A percentile compares a stretch with the other conserved stretches of the same genome.
These are phyloP conservation scores for Coemansia sp. DNA, from an alignment of 192 early-diverging fungal genomes.

Conservation along the genomic window DNA sequence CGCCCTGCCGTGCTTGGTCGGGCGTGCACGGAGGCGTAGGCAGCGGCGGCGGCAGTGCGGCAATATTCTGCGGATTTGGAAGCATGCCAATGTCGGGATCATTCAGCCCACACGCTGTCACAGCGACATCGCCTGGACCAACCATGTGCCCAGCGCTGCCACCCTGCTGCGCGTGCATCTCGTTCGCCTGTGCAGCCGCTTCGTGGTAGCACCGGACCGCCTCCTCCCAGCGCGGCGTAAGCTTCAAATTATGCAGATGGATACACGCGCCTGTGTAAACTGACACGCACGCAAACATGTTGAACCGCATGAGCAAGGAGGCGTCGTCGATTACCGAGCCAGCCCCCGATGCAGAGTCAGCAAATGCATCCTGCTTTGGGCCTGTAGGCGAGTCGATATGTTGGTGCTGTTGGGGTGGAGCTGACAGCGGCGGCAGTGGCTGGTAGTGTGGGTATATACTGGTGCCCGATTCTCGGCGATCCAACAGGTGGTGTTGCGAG, in stretches of 20 bases:
- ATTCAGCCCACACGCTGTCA: constrained; percentile 4
- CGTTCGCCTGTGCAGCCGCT: constrained; percentile 19
- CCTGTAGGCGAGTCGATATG: background rate
- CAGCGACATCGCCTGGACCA: background rate
- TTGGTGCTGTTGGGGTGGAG: constrained; percentile 1
- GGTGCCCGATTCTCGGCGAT: constrained; percentile 8
- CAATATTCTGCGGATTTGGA: constrained; percentile 21
- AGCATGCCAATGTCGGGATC: constrained; percentile 26
- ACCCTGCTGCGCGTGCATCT: constrained; percentile 11
- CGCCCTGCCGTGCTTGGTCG: constrained; percentile 36
- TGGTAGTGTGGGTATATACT: constrained; percentile 11
- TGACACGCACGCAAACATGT: constrained; percentile 33
- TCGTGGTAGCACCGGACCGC: constrained; percentile 19
- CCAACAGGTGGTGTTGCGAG: constrained; percentile 4
- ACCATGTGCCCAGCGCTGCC: background rate
- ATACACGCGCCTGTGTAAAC: constrained; percentile 25
- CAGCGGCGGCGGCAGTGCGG: constrained; percentile 28
- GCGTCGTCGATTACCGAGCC: constrained; percentile 40
- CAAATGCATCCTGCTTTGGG: background rate
- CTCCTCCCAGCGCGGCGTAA: constrained; percentile 36
- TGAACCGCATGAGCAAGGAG: constrained; percentile 41
- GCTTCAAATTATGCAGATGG: constrained; percentile 36
- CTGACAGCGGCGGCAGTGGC: constrained; percentile 9
- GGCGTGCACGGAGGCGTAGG: constrained; percentile 37
- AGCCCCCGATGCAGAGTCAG: constrained; percentile 20